These are phyloP conservation scores for Calonectria henricotiae DNA, from an alignment of 2,329 filamentous ascomycete species.

Conservation along the genomic window DNA sequence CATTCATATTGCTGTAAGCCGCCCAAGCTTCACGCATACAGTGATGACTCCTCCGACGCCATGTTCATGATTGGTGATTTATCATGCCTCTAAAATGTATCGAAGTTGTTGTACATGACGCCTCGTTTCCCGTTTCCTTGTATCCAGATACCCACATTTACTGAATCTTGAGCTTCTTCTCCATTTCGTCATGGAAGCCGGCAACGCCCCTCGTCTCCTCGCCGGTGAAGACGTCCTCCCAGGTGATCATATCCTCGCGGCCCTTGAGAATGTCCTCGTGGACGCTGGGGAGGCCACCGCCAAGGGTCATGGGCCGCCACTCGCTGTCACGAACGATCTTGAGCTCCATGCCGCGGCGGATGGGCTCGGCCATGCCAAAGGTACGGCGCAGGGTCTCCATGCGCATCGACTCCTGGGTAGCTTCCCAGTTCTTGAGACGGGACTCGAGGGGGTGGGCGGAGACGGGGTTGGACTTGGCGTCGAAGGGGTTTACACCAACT, in stretches of 20 bases:
- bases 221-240: constrained; percentile 95
- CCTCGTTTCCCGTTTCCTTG: constrained; percentile 26
- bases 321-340: constrained; percentile 87
- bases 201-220: constrained; percentile 81
- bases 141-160: constrained; percentile 38
- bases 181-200: constrained; percentile 93
- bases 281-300: constrained; percentile 74
- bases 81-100: constrained; percentile 44
- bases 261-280: constrained; percentile 93
- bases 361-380: constrained; percentile 93
- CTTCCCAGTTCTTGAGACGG: constrained; percentile 90
- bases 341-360: constrained; percentile 94
- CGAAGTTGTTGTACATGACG: constrained; percentile 42
- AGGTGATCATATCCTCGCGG: constrained; percentile 82
- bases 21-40: neutral
- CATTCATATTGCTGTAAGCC: constrained; percentile 39
- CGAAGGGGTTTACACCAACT: constrained; percentile 76
- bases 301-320: constrained; percentile 83
- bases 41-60: neutral
- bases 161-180: constrained; percentile 87
- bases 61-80: constrained; percentile 20
- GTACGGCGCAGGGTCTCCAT: constrained; percentile 90
- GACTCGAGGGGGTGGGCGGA: constrained; percentile 89
- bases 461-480: constrained; percentile 67
- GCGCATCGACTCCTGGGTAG: constrained; percentile 88